Conservation (phyloP, 495 filamentous ascomycete species). For the Lasiosphaeria ovina region DNA sequence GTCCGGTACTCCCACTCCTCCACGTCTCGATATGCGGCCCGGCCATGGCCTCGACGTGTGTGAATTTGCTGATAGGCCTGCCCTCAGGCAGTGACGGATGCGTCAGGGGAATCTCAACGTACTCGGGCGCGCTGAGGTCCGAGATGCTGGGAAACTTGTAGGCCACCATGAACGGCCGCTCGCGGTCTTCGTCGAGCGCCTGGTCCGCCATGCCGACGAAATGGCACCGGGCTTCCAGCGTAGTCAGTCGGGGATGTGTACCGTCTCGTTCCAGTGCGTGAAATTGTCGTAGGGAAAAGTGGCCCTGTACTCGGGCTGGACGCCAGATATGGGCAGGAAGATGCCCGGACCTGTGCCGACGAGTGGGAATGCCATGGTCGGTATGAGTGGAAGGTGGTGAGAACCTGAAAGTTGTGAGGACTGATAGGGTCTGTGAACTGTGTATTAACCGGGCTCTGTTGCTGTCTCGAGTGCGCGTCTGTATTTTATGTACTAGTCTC, state of each 20-base stretch:
- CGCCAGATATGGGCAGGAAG: too few relatives aligned
- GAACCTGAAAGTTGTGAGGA: too few relatives aligned
- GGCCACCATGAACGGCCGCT: constrained; percentile 21
- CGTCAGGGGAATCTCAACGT: constrained; percentile 12
- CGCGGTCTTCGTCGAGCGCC: constrained; percentile 5
- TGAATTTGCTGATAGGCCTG: constrained; percentile 19
- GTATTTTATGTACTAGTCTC: too few relatives aligned
- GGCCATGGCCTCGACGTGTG: constrained; percentile 6
- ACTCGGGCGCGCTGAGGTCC: constrained; percentile 18
- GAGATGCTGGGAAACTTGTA: constrained; percentile 22
- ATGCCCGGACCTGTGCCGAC: too few relatives aligned
- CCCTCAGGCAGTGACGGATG: constrained; percentile 24
- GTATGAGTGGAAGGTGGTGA: too few relatives aligned
- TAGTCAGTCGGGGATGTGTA: constrained; percentile 29
- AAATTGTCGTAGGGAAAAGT: too few relatives aligned
- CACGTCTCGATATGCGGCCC: constrained; percentile 21
- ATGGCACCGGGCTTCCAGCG: constrained; percentile 21
- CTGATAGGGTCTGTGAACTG: too few relatives aligned
- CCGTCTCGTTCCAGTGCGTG: constrained; percentile 22
- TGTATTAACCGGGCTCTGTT: too few relatives aligned
- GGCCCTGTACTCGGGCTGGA: too few relatives aligned
- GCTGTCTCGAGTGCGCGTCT: too few relatives aligned
- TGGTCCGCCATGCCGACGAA: constrained; percentile 20
- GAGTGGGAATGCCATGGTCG: too few relatives aligned
- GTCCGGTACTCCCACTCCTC: constrained; percentile 13